Percentiles rank a stretch among this genome's conserved stretches.
phyloP scores from a whole-genome alignment of 352 stramenopile genomes.

The Phytopythium sindhum region DNA sequence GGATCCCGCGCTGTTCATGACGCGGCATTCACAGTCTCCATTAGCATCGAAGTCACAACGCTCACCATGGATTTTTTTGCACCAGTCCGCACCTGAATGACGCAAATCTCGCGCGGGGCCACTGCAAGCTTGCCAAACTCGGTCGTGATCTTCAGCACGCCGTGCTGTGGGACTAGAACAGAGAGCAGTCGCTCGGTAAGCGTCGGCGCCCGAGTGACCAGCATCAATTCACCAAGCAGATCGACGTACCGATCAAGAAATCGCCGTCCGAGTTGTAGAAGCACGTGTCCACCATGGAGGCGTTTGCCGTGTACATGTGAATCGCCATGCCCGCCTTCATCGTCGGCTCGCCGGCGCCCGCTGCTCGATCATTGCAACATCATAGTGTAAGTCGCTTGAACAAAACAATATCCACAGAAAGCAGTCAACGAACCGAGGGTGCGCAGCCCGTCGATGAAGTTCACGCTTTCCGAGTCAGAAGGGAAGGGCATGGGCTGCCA shows the following conservation, averaged over 20 bases:
- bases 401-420: too few species aligned
- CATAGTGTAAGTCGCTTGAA: background rate
- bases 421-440: conserved; percentile 48
- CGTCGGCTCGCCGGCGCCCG: conserved; percentile 83
- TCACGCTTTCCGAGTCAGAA: conserved; percentile 35
- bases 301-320: conserved; percentile 92
- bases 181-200: background rate
- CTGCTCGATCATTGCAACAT: conserved; percentile 5
- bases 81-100: conserved; percentile 79
- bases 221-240: background rate
- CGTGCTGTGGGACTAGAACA: conserved; percentile 86
- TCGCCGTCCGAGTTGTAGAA: conserved; percentile 97
- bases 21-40: background rate
- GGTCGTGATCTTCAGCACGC: conserved; percentile 89
- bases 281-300: conserved; percentile 87
- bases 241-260: conserved; percentile 86
- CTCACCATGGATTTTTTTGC: background rate
- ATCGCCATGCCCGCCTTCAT: conserved; percentile 92
- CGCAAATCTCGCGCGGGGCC: conserved; percentile 90
- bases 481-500: conserved; percentile 89
- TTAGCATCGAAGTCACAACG: background rate
- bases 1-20: conserved; percentile 78
- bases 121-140: conserved; percentile 91
- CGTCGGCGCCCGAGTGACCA: background rate
- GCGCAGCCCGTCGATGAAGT: conserved; percentile 89